A percentile compares a stretch with the other conserved stretches of the same genome.
phyloP scores from a whole-genome alignment of 768 basidiomycete genomes.

The Kwoniella shandongensis region DNA sequence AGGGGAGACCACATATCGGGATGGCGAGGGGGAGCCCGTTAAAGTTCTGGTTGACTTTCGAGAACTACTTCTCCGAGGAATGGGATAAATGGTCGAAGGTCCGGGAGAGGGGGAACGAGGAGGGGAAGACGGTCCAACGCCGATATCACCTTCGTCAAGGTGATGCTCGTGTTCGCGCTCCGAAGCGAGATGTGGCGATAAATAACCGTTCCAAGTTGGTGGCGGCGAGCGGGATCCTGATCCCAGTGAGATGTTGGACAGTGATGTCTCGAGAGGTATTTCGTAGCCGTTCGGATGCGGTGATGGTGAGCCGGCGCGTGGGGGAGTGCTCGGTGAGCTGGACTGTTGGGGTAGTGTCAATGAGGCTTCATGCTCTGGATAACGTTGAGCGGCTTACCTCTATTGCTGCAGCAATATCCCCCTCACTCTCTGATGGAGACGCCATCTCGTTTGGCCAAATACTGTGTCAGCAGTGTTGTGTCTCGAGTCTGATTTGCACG shows the following conservation, averaged over 20 bases:
- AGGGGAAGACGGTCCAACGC: constrained; percentile 6
- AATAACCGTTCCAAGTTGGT: background rate
- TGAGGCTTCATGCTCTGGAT: too few species aligned
- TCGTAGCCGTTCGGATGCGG: background rate
- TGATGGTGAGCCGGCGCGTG: background rate
- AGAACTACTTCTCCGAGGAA: background rate
- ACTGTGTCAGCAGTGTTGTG: too few species aligned
- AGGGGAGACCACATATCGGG: background rate
- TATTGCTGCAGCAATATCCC: too few species aligned
- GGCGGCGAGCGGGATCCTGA: constrained; percentile 1
- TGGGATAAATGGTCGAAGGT: background rate
- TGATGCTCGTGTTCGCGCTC: constrained; percentile 3
- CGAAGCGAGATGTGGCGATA: background rate
- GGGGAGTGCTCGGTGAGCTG: background rate
- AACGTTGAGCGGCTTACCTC: too few species aligned
- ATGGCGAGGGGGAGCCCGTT: background rate
- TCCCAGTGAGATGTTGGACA: constrained; percentile 4
- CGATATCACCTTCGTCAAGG: constrained; percentile 13
- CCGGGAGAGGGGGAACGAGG: constrained; percentile 11
- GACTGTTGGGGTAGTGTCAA: too few species aligned
- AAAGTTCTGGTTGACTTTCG: background rate
- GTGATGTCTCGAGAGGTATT: background rate
- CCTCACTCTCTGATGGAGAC: too few species aligned
- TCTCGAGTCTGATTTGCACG: too few species aligned
- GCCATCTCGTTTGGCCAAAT: too few species aligned